Conservation (phyloP, 768 basidiomycete species). For the Obba rivulosa region DNA sequence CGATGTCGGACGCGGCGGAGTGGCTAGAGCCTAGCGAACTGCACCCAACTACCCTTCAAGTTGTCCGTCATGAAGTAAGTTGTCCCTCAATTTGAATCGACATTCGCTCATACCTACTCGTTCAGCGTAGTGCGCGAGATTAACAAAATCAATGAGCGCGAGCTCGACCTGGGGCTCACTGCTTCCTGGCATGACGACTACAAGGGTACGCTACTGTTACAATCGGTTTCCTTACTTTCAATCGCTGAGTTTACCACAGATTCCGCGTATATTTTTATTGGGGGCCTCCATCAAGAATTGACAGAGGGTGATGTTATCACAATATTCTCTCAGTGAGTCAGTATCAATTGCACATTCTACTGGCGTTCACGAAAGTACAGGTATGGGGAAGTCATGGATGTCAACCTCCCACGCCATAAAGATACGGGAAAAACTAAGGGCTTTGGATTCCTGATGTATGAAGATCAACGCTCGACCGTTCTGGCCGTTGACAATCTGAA, state of each 20-base stretch:
- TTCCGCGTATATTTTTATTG: constrained; percentile 92
- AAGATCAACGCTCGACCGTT: constrained; percentile 93
- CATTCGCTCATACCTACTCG: constrained; percentile 4
- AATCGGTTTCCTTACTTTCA: neutral
- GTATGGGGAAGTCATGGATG: constrained; percentile 94
- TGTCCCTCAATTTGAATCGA: neutral
- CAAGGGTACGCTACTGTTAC: constrained; percentile 49
- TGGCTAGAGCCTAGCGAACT: neutral
- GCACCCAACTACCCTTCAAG: too few relatives aligned
- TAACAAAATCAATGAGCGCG: constrained; percentile 85
- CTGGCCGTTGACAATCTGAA: constrained; percentile 99
- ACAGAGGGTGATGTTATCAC: constrained; percentile 98
- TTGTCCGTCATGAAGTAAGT: constrained; percentile 64
- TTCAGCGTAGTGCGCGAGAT: constrained; percentile 89
- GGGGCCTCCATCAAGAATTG: constrained; percentile 81
- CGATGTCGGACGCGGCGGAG: constrained; percentile 10
- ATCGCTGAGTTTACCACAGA: constrained; percentile 38
- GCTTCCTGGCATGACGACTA: constrained; percentile 97
- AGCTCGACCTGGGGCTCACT: constrained; percentile 70
- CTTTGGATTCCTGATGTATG: constrained; percentile 98
- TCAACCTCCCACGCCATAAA: constrained; percentile 93
- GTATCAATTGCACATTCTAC: neutral
- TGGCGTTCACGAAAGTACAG: constrained; percentile 34
- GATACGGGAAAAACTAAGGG: constrained; percentile 86
- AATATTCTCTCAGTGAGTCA: constrained; percentile 91